Evolutionary conservation across 768 basidiomycete genomes (phyloP).

Genomic region (Mycena galopus): DNA sequence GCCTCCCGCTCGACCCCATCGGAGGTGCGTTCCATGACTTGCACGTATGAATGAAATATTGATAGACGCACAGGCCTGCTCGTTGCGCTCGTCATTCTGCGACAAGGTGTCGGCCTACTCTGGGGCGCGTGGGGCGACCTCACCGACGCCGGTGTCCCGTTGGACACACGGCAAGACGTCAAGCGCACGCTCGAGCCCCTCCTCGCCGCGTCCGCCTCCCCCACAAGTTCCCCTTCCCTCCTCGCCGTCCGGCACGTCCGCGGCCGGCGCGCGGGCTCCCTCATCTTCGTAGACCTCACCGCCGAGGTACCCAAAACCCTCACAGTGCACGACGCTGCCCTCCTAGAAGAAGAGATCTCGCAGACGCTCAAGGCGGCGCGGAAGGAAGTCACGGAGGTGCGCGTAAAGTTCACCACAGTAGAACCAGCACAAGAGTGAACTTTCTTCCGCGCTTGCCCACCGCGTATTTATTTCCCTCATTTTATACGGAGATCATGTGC

Average conservation of each 20-base stretch:
- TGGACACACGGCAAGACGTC: slow-evolving; percentile 65
- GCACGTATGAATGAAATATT: neutral
- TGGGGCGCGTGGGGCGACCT: slow-evolving; percentile 82
- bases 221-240: slow-evolving; percentile 46
- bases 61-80: slow-evolving; percentile 68
- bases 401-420: slow-evolving; percentile 70
- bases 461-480: slow-evolving; percentile 26
- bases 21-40: slow-evolving; percentile 83
- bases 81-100: slow-evolving; percentile 91
- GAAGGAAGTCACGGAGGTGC: slow-evolving; percentile 80
- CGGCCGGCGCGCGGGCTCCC: slow-evolving; percentile 83
- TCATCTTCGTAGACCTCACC: slow-evolving; percentile 86
- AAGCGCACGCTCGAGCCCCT: slow-evolving; percentile 69
- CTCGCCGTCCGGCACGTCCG: slow-evolving; percentile 68
- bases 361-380: slow-evolving; percentile 65
- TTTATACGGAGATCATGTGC: neutral
- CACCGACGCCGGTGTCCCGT: slow-evolving; percentile 85
- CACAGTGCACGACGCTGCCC: slow-evolving; percentile 69
- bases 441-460: slow-evolving; percentile 39
- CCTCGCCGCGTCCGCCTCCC: slow-evolving; percentile 48
- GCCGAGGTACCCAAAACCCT: slow-evolving; percentile 74
- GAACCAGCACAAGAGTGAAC: too few species aligned
- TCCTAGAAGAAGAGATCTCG: slow-evolving; percentile 74
- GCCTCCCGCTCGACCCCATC: slow-evolving; percentile 92
- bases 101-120: slow-evolving; percentile 79